A percentile compares a stretch with the other conserved stretches of the same genome.
These are phyloP conservation scores for Arachis monticola DNA, from an alignment of 331 rosid genomes.

Conservation along the genomic window DNA sequence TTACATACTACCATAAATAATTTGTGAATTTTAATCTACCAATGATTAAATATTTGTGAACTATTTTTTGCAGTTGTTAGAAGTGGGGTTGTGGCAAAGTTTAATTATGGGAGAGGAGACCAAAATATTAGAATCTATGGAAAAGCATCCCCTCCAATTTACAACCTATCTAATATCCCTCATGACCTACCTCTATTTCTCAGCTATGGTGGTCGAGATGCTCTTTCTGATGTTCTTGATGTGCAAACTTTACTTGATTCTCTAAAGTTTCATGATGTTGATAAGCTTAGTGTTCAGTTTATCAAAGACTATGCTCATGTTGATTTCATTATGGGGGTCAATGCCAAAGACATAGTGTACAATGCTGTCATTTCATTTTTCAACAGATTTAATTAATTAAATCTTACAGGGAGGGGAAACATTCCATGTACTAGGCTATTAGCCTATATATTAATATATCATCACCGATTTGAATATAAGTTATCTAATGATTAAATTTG, in stretches of 20 bases:
- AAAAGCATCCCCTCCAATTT: constrained; percentile 47
- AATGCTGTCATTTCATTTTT: constrained; percentile 48
- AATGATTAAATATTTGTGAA: too few species aligned
- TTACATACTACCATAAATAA: too few species aligned
- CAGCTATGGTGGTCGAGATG: constrained; percentile 71
- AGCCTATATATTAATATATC: too few species aligned
- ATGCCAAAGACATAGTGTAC: constrained; percentile 64
- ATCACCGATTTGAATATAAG: too few species aligned
- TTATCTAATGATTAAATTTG: too few species aligned
- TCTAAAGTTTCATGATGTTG: constrained; percentile 55
- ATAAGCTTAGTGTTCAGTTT: constrained; percentile 59
- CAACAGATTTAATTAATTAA: constrained; percentile 11
- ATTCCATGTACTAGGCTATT: too few species aligned
- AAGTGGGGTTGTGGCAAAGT: constrained; percentile 56
- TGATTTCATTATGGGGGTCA: constrained; percentile 60
- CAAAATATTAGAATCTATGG: too few species aligned
- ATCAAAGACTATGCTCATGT: constrained; percentile 59
- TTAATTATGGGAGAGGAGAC: constrained; percentile 33
- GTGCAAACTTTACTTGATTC: constrained; percentile 50
- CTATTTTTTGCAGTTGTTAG: constrained; percentile 50
- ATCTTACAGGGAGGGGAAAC: too few species aligned
- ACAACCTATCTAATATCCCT: constrained; percentile 68
- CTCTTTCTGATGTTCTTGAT: constrained; percentile 56
- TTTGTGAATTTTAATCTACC: too few species aligned
- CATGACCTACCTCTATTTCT: constrained; percentile 58